A percentile compares a stretch with the other conserved stretches of the same genome.
Evolutionary conservation across 1,284 basidiomycete species (phyloP).

Genomic region (Sanguinoderma infundibulare): DNA sequence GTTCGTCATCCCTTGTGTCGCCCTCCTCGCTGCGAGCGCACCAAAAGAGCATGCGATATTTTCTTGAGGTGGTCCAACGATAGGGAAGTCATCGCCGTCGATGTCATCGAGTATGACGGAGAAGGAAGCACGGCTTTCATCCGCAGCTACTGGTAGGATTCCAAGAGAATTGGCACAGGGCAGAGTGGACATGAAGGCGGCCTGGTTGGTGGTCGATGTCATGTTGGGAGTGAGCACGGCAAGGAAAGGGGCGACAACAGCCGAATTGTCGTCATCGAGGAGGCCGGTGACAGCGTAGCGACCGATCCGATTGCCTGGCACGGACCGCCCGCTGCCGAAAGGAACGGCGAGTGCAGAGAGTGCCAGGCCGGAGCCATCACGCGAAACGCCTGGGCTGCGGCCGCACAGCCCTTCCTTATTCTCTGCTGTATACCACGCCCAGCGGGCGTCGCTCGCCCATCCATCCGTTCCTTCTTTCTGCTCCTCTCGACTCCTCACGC

Average conservation of each 20-base stretch:
- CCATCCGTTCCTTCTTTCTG: slow-evolving; percentile 17
- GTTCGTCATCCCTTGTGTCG: background rate
- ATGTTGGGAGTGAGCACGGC: too few species aligned
- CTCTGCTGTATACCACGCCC: background rate
- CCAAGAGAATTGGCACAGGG: background rate
- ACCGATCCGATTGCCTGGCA: background rate
- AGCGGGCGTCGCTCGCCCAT: slow-evolving; percentile 8
- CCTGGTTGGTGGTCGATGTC: background rate
- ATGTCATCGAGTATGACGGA: background rate
- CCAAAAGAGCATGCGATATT: background rate
- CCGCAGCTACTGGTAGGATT: background rate
- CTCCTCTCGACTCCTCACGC: background rate
- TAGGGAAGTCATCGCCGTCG: background rate
- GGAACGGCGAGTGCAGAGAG: too few species aligned
- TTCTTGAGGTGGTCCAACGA: background rate
- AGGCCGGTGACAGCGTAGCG: too few species aligned
- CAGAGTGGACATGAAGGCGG: background rate
- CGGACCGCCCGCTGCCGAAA: background rate
- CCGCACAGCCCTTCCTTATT: background rate
- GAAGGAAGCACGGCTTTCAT: background rate
- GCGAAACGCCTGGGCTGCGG: background rate
- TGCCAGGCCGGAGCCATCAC: too few species aligned
- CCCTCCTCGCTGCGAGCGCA: background rate
- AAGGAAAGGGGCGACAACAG: too few species aligned
- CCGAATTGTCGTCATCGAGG: too few species aligned